Evolutionary conservation across 164 flowering plant species (phyloP).

Genomic region (Vitis labrusca): DNA sequence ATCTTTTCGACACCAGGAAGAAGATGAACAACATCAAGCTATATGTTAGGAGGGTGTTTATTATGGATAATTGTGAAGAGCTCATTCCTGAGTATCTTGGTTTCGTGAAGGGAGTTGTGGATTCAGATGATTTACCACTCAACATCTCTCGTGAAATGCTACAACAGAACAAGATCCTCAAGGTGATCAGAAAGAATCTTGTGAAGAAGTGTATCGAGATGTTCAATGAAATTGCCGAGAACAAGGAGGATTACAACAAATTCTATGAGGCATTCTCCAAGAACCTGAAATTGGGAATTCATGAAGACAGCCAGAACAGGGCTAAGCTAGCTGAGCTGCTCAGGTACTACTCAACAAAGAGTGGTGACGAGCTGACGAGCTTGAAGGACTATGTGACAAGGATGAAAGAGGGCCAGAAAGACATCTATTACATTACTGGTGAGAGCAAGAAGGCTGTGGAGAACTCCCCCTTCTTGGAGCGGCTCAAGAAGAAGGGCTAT

Average conservation of each 20-base stretch:
- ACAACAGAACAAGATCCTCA: conserved; percentile 5
- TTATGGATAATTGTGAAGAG: not conserved
- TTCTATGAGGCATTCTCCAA: conserved; percentile 25
- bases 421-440: conserved; percentile 53
- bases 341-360: conserved; percentile 37
- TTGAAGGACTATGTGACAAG: conserved; percentile 58
- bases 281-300: conserved; percentile 32
- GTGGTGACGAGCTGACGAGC: conserved; percentile 61
- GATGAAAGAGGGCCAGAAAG: conserved; percentile 64
- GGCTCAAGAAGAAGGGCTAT: conserved; percentile 58
- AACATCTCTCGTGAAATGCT: conserved; percentile 17
- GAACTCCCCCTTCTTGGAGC: conserved; percentile 58
- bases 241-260: conserved; percentile 30
- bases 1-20: conserved; percentile 21
- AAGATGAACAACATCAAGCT: conserved; percentile 24
- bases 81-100: conserved; percentile 37
- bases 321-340: conserved; percentile 35
- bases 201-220: conserved; percentile 43
- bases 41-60: conserved; percentile 24
- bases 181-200: conserved; percentile 40
- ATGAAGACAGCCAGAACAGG: conserved; percentile 42
- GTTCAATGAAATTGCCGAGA: conserved; percentile 34
- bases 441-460: conserved; percentile 61
- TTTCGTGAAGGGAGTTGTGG: conserved; percentile 28
- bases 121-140: conserved; percentile 16